Evolutionary conservation across 2,329 filamentous ascomycete species (phyloP), one percentile per base, ranked within the genome.

Genomic region (Cordyceps fumosorosea): DNA sequence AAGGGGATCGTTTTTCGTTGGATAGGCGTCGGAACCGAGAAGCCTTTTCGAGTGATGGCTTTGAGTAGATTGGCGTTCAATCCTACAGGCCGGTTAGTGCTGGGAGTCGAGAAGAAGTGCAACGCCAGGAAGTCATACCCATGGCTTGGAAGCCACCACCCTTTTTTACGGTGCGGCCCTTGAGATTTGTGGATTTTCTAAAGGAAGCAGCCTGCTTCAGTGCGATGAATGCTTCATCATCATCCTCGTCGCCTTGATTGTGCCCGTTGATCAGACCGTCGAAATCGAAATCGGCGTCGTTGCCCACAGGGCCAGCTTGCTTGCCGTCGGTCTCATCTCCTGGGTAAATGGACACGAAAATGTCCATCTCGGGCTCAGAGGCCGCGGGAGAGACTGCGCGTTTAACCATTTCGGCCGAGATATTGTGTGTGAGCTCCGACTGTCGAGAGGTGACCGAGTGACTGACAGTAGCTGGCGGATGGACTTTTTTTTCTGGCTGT

Each of bases 101-200:
- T n/a, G 12, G 16, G n/a, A 29, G 14, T 48, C 5, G 14, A 42
- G 7, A 42, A n/a, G 18, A 24, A 47, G 24, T n/a, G 2, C 34
- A 2, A 12, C 3, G 50, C n/a, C n/a, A 54, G 29, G 26, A 18
- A 34, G 16, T 53, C 44, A 63, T 76, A 87, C 85, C 90, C 93
- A 99, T 97, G 53, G 90, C 89, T 74, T 99, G 95, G 72, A 99
- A 99, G 58, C 93, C 95, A 69, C 95, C 95, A 44, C 93, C 90
- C 76, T 98, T 99, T 80, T 97, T 97, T 37, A 91, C 90, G 3
- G 88, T 89, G 65, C 89, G 89, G 22, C 91, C 90, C 74, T 93
- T 95, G 8, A 95, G 69, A 71, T 93, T 95, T 11, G 89, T 83
- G 1, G 85, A 80, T 72, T 97, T 98, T 65, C 93, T 82, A 72